A percentile compares a stretch with the other conserved stretches of the same genome.
Evolutionary conservation across 371 early-diverging fungal genomes (phyloP).

Genomic region (Dinochytrium kinnereticum): DNA sequence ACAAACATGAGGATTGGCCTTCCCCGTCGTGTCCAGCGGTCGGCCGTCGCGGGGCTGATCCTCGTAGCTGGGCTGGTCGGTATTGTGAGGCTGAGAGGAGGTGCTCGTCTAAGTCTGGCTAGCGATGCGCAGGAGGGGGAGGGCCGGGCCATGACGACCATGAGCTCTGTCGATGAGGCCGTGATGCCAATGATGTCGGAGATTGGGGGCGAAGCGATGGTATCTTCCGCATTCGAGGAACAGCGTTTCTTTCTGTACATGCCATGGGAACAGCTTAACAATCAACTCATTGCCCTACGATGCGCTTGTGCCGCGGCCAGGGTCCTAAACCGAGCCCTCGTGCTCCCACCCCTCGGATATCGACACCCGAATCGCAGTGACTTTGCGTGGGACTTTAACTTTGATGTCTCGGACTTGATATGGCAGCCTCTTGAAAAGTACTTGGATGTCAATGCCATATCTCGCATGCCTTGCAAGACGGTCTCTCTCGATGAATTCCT

Average conservation of each 20-base stretch:
- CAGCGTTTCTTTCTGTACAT: conserved; percentile 31
- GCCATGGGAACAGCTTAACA: conserved; percentile 51
- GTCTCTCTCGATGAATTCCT: conserved; percentile 28
- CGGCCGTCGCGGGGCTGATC: not conserved
- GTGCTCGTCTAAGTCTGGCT: too few species aligned
- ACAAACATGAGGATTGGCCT: not conserved
- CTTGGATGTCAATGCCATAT: conserved; percentile 26
- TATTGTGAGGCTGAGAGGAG: too few species aligned
- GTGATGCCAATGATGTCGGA: too few species aligned
- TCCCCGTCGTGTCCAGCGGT: not conserved
- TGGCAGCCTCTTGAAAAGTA: conserved; percentile 33
- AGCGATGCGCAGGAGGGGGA: too few species aligned
- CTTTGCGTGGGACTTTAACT: conserved; percentile 30
- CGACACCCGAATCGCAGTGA: conserved; percentile 1
- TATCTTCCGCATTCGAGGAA: not conserved
- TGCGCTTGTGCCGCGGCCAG: conserved; percentile 43
- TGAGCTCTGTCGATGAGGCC: too few species aligned
- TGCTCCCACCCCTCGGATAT: conserved; percentile 36
- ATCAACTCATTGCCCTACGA: conserved; percentile 43
- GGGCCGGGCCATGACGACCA: too few species aligned
- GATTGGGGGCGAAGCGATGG: too few species aligned
- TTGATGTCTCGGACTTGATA: conserved; percentile 19
- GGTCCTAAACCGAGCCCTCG: conserved; percentile 34
- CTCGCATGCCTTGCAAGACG: conserved; percentile 23
- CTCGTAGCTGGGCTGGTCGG: not conserved